Evolutionary conservation across 495 filamentous ascomycete genomes (phyloP), one percentile per base, ranked within the genome.

Genomic region (Lichenothelia convexa): DNA sequence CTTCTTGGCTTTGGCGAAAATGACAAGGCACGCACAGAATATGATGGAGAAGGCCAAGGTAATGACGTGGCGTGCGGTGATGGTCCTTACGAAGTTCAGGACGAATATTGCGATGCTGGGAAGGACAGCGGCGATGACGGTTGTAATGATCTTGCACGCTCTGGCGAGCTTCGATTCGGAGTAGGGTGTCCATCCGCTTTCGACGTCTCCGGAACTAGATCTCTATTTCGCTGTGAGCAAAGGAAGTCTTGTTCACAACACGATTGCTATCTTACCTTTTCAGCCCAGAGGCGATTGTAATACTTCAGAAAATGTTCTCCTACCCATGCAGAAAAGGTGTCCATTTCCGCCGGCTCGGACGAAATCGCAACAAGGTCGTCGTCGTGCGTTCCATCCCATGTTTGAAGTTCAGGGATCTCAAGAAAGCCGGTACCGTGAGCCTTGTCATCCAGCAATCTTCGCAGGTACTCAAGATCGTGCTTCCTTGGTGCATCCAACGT

Each of bases 1-100:
- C 13, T 43, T 39, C 18, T 35, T 45, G 16, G 53, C 53, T 30
- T 43, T 35, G 1, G 50, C 49, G 30, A 51, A 38, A n/a, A 38
- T 18, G 7, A 21, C 35, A 13, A 56, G 15, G 8, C 22, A 32
- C 4, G 46, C 21, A 2, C 50, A 42, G 13, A 53, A 47, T 3
- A 53, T 20, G 1, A 41, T 35, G 4, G 46, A 48, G 35, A 55
- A 51, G 5, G 8, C 36, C 4, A 39, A 39, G 2, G 47, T 43
- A 12, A 34, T 42, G 1, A 26, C 45, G 1, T 53, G 30, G 12
- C 45, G 30, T 0, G 36, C 45, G 24, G 35, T 29, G 21, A 51
- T 40, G 2, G 41, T 45, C 9, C 49, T 21, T 1, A 44, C 24
- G 13, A 12, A 29, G 12, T 24, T 18, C 15, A 47, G 29, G n/a